Evolutionary conservation across 768 basidiomycete species (phyloP).

Genomic region (Trametes maxima): DNA sequence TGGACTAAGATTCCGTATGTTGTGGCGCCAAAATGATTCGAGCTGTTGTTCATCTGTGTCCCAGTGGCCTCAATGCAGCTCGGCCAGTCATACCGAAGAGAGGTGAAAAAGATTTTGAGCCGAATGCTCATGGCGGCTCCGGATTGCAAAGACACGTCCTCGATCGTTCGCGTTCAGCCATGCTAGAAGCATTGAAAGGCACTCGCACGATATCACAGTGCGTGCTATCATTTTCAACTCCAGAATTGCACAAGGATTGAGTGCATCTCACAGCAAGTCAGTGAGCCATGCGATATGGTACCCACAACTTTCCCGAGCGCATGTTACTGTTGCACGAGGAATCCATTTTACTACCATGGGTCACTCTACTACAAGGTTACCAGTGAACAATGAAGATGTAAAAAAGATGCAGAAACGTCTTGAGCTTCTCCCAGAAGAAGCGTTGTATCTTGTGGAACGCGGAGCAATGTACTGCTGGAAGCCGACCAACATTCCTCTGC

Average conservation of each 20-base stretch:
- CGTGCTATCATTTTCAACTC: conserved; percentile 19
- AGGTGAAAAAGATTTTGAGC: conserved; percentile 98
- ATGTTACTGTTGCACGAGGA: conserved; percentile 78
- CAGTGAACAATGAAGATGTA: conserved; percentile 31
- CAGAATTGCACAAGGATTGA: not conserved
- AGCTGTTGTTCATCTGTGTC: not conserved
- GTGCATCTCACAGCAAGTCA: conserved; percentile 55
- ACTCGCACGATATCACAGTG: conserved; percentile 78
- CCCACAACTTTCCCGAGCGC: conserved; percentile 60
- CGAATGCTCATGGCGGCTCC: conserved; percentile 62
- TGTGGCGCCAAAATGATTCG: not conserved
- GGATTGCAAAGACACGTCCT: conserved; percentile 81
- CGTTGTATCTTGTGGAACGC: conserved; percentile 89
- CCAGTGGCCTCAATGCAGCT: conserved; percentile 24
- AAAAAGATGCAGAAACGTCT: conserved; percentile 61
- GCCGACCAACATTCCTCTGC: conserved; percentile 34
- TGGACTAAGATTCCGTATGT: conserved; percentile 78
- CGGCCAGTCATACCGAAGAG: conserved; percentile 89
- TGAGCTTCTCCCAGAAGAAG: conserved; percentile 93
- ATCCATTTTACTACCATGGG: conserved; percentile 83
- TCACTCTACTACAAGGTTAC: conserved; percentile 64
- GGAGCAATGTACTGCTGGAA: conserved; percentile 88
- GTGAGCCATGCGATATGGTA: conserved; percentile 85
- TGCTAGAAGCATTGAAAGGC: conserved; percentile 81
- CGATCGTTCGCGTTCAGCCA: conserved; percentile 77